Evolutionary conservation across 1,284 basidiomycete species (phyloP), one percentile per base, ranked within the genome.

Genomic region (Microbotryum lychnidis-dioicae): DNA sequence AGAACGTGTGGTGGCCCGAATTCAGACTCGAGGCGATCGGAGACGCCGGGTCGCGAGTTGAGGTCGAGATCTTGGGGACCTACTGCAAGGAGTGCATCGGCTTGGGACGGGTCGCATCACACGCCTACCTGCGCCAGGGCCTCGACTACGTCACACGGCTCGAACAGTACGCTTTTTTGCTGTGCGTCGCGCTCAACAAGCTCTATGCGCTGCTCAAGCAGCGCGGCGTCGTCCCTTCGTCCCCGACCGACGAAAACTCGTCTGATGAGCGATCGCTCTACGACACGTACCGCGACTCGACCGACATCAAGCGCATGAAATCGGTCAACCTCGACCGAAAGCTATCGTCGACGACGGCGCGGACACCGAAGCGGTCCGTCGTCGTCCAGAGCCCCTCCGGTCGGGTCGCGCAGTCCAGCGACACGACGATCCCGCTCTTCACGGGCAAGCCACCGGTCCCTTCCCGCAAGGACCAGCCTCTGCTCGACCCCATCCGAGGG

Each of bases 361-460:
- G 87, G 53, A 75, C 96, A 65, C 91, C 96, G 6, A 93, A 91
- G 75, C 86, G 91, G 50, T 97, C 93, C 21, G 97, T 90, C 4
- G 87, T 99, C 46, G 87, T 98, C 52, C 94, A 97, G 75, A 91
- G 89, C 72, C 94, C 94, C n/a, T 83, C 90, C 5, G 93, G 91
- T 45, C 84, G 86, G 73, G 86, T 85, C 63, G 91, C 87, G 4
- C 86, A 89, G 69, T 82, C 86, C 29, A 78, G 80, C 57, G 65
- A 81, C 71, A 70, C 78, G 73, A 63, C 81, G 77, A 45, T 58
- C 46, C 27, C 57, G 23, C 46, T 65, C 45, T 63, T 63, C 53
- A 58, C 63, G 50, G 45, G 58, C 23, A 69, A 69, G 33, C 67
- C 67, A 45, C 67, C 67, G 2, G 61, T 69, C 7, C 67, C 67